phyloP scores from a whole-genome alignment of 2,329 filamentous ascomycete species.

The Cladosporium sp. region DNA sequence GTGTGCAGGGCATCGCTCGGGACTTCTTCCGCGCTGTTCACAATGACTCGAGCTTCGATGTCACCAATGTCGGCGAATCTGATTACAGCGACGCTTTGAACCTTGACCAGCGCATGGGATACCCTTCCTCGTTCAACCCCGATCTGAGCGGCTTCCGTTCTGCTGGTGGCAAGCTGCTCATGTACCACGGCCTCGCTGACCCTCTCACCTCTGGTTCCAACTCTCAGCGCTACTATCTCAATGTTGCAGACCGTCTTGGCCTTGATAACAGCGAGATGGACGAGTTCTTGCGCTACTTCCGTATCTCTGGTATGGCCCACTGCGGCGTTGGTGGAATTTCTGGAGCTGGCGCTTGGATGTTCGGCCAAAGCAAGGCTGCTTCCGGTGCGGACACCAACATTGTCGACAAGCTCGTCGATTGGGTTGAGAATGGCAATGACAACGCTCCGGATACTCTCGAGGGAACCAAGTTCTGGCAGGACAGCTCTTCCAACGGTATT shows the following conservation, averaged over 20 bases:
- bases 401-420: constrained; percentile 41
- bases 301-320: constrained; percentile 49
- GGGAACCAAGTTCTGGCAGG: constrained; percentile 43
- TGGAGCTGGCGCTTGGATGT: constrained; percentile 39
- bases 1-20: constrained; percentile 38
- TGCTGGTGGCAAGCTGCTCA: constrained; percentile 42
- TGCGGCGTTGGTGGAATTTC: constrained; percentile 40
- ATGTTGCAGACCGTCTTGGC: constrained; percentile 37
- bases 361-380: constrained; percentile 33
- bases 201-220: constrained; percentile 42
- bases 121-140: constrained; percentile 37
- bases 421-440: constrained; percentile 30
- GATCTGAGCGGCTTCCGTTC: constrained; percentile 35
- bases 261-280: constrained; percentile 35
- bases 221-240: constrained; percentile 45
- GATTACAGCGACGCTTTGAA: constrained; percentile 39
- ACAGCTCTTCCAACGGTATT: constrained; percentile 36
- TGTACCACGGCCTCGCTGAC: constrained; percentile 39
- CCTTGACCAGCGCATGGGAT: constrained; percentile 36
- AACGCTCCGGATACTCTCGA: constrained; percentile 29
- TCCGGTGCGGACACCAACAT: constrained; percentile 39
- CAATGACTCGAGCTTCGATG: constrained; percentile 41
- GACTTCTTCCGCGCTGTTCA: constrained; percentile 49
- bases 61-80: constrained; percentile 32
- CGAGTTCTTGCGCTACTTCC: constrained; percentile 45